Evolutionary conservation across 306 rosid genomes (phyloP), one percentile per base, ranked within the genome.

Genomic region (Crotalaria pallida): DNA sequence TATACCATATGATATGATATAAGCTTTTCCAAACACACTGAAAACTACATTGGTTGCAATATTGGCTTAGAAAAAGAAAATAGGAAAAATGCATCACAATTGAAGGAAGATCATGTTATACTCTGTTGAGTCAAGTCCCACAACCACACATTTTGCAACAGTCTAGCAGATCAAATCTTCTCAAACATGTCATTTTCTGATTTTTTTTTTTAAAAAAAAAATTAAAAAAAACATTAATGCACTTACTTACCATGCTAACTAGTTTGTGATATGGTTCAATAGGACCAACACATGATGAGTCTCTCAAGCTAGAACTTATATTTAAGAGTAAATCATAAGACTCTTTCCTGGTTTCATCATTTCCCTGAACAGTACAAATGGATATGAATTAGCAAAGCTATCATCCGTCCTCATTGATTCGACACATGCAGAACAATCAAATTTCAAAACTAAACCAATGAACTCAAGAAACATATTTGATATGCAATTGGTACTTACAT

Each of bases 241-340:
- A 65, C 87, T 80, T 76, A 65, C 87, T 80, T 76, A 94, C 98
- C 97, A 94, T 94, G 82, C 75, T 80, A 72, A 94, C 82, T 65
- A 94, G 79, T 70, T 87, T 88, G 73, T 87, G 80, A 78, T 85
- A 80, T 57, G 85, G 90, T 44, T 78, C 82, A 65, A 66, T 82
- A 23, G 90, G 85, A 69, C 70, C 78, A 76, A 16, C 64, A 72
- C 2, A 34, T 10, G 88, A 58, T 18, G 71, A 44, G 59, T 83
- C 88, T 78, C 80, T 84, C 82, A 94, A 81, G 72, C 85, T 80
- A 60, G 86, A 87, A 79, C 97, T 80, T 75, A 87, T 81, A 72
- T 79, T 74, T 43, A 82, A 79, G 69, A 94, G 96, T 10, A 79
- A 67, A 75, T 88, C 94, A 74, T 86, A 90, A 11, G 96, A 96